These are phyloP conservation scores for Ceratocystis alfenasii DNA, from an alignment of 2,329 filamentous ascomycete genomes.

Conservation along the genomic window DNA sequence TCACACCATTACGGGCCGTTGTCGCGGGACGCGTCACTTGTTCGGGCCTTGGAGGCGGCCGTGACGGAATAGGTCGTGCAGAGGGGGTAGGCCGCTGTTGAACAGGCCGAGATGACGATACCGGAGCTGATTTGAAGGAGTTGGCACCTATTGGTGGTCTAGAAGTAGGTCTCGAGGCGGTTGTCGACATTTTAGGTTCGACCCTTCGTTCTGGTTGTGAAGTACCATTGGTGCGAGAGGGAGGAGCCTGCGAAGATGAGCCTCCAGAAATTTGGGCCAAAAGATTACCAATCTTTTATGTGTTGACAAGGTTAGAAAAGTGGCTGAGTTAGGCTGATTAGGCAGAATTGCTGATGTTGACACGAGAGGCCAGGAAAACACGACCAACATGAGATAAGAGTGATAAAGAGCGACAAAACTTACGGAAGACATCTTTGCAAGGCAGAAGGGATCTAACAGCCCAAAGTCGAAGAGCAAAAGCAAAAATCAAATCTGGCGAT, in stretches of 20 bases:
- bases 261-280: conserved; percentile 19
- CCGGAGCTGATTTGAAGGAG: conserved; percentile 7
- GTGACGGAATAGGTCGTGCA: conserved; percentile 26
- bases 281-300: conserved; percentile 19
- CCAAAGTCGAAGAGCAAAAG: neutral
- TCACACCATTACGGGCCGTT: conserved; percentile 15
- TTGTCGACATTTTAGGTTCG: neutral
- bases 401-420: neutral
- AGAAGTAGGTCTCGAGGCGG: conserved; percentile 1
- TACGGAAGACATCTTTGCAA: conserved; percentile 16
- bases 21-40: conserved; percentile 18
- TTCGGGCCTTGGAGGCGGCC: conserved; percentile 25
- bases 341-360: neutral
- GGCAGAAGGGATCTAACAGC: neutral
- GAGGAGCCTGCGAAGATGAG: conserved; percentile 1
- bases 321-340: neutral
- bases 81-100: conserved; percentile 27
- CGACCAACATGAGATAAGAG: too few species aligned
- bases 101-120: conserved; percentile 23
- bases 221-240: neutral
- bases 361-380: neutral
- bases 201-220: neutral
- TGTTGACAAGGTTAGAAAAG: conserved; percentile 12
- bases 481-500: neutral
- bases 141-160: neutral